Conservation (phyloP, 805 yeast genomes). For the Candida michaelii region DNA sequence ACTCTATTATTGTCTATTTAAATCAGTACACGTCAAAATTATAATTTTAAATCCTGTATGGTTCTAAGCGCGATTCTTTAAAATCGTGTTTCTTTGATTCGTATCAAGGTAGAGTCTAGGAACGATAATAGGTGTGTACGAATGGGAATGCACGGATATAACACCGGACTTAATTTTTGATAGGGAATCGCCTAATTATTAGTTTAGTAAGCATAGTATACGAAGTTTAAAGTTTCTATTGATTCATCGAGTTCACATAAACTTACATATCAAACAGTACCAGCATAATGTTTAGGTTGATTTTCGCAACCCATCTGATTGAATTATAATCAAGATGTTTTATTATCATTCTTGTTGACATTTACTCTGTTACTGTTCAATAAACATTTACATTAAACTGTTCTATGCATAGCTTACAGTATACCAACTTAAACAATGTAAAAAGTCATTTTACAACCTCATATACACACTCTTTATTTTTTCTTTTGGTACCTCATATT, state of each 20-base stretch:
- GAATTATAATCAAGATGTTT: too few relatives aligned
- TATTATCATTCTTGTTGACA: too few relatives aligned
- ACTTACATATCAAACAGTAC: too few relatives aligned
- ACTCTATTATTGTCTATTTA: background rate
- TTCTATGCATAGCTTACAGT: background rate
- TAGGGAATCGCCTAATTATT: too few relatives aligned
- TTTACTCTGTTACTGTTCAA: too few relatives aligned
- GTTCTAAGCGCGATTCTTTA: constrained; percentile 1
- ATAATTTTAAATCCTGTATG: background rate
- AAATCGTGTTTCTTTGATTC: constrained; percentile 2
- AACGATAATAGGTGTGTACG: background rate
- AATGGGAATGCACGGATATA: background rate
- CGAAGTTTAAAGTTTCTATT: too few relatives aligned
- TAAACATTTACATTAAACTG: background rate
- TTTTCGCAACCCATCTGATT: too few relatives aligned
- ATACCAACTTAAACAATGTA: background rate
- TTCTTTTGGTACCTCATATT: constrained; percentile 1
- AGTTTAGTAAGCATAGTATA: too few relatives aligned
- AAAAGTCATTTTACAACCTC: background rate
- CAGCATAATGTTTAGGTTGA: too few relatives aligned
- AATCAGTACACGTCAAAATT: background rate
- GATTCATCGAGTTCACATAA: too few relatives aligned
- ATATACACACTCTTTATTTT: background rate
- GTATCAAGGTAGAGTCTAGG: constrained; percentile 5
- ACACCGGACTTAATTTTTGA: too few relatives aligned